Base-by-base conservation (phyloP, 2,329 filamentous ascomycete genomes). In the Plenodomus biglobosus region DNA sequence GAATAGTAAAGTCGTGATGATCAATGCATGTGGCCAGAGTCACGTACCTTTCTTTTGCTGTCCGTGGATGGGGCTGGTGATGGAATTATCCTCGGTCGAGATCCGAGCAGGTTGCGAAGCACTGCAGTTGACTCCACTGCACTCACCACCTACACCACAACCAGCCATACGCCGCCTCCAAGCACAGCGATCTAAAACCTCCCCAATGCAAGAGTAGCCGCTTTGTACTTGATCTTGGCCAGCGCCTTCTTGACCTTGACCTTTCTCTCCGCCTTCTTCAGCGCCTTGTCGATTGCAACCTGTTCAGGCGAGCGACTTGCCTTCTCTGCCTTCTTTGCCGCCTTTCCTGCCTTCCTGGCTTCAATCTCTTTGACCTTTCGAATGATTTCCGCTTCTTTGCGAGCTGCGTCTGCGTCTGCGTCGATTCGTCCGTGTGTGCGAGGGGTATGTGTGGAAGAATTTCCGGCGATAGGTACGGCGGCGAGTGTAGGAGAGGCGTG, bases 161-260 rank as follows among this genome's bases (percentile, higher is more conserved):
- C 27, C 27, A 32, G n/a, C 22, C 17, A 45, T 24, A 20, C 34
- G 16, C 2, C 36, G 24, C 18, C 5, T 35, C 16, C 32, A 15
- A 11, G 22, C 6, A 24, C 11, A 11, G 27, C 3, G 27, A 15
- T 32, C 13, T 18, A 53, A 40, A 40, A 22, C 37, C 35, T 45
- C 16, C 38, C 32, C 15, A 42, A 16, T 16, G 37, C 13, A 21
- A 35, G 5, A 15, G 17, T 34, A 3, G 27, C 27, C 8, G 20
- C 35, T 16, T 30, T 44, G 30, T 39, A 37, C 32, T 50, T 47
- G 17, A 7, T 30, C 38, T 38, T 45, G 6, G 1, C 18, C 18
- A 48, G 16, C 21, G 42, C 4, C 8, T 39, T 20, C 35, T 40
- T 48, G 19, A 20, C 44, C 16, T 42, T 45, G 27, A 15, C 11